phyloP scores from a whole-genome alignment of 768 basidiomycete genomes.

The Termitomyces sp. region DNA sequence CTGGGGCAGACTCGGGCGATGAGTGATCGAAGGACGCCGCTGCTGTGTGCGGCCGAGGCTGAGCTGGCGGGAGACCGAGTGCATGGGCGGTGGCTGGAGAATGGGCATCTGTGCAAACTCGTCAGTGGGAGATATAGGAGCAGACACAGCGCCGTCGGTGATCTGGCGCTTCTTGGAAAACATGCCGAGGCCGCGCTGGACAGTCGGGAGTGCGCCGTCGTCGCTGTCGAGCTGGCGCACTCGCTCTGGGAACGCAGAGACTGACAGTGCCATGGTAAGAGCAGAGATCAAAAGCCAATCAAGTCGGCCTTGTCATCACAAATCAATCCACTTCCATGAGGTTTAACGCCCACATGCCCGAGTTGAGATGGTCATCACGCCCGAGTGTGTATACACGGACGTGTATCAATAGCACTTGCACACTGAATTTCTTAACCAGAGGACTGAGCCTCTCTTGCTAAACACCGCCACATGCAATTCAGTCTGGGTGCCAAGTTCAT shows the following conservation, averaged over 20 bases:
- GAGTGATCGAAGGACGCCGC: no score
- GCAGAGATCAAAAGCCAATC: not conserved
- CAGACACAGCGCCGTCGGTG: conserved; percentile 12
- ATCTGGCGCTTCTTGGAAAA: conserved; percentile 20
- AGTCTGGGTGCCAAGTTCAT: no score
- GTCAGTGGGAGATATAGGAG: conserved; percentile 6
- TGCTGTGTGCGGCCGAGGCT: conserved; percentile 19
- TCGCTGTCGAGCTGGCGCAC: conserved; percentile 17
- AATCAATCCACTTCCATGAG: no score
- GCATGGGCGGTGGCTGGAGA: conserved; percentile 15
- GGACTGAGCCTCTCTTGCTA: no score
- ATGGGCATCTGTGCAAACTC: conserved; percentile 16
- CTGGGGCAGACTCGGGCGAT: conserved; percentile 10
- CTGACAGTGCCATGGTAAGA: conserved; percentile 25
- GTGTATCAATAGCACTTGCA: no score
- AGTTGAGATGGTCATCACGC: no score
- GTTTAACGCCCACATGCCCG: no score
- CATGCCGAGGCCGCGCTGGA: conserved; percentile 16
- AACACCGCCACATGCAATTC: no score
- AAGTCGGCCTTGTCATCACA: no score
- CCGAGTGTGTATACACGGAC: no score
- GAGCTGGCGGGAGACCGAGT: no score
- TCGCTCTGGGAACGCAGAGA: conserved; percentile 30
- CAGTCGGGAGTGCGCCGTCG: conserved; percentile 6
- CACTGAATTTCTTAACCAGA: no score